These are phyloP conservation scores for Epichloe brachyelytri DNA, from an alignment of 2,329 filamentous ascomycete genomes.

Conservation along the genomic window DNA sequence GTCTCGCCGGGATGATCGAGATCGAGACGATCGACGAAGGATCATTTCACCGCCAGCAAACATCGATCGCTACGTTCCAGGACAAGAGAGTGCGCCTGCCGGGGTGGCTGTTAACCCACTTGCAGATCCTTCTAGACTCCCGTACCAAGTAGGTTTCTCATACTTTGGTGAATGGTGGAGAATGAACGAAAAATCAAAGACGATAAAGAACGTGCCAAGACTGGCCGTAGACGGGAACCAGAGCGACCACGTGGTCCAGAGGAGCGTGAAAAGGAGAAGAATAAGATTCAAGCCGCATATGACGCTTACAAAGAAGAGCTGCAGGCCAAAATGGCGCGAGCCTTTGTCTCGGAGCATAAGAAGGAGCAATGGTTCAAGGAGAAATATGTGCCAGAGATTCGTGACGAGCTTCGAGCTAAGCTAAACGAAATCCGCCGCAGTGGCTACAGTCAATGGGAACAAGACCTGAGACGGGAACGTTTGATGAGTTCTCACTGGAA, in stretches of 20 bases:
- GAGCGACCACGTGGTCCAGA: slow-evolving; percentile 53
- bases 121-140: slow-evolving; percentile 56
- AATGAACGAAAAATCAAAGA: slow-evolving; percentile 70
- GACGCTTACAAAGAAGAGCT: slow-evolving; percentile 56
- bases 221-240: slow-evolving; percentile 54
- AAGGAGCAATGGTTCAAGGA: slow-evolving; percentile 97
- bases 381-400: slow-evolving; percentile 74
- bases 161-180: slow-evolving; percentile 84
- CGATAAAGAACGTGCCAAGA: slow-evolving; percentile 58
- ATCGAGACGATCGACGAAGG: slow-evolving; percentile 49
- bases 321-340: slow-evolving; percentile 68
- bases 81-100: slow-evolving; percentile 43
- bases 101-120: slow-evolving; percentile 48
- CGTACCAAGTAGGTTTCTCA: slow-evolving; percentile 74
- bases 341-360: slow-evolving; percentile 86
- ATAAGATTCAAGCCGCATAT: slow-evolving; percentile 60
- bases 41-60: slow-evolving; percentile 52
- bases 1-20: slow-evolving; percentile 52
- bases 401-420: slow-evolving; percentile 60
- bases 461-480: slow-evolving; percentile 70
- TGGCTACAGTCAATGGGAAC: slow-evolving; percentile 77
- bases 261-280: slow-evolving; percentile 67
- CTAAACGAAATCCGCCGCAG: slow-evolving; percentile 69
- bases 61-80: slow-evolving; percentile 77
- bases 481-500: slow-evolving; percentile 90